These are phyloP conservation scores for Leersia perrieri DNA, from an alignment of 176 grass and related monocot species.

Conservation along the genomic window DNA sequence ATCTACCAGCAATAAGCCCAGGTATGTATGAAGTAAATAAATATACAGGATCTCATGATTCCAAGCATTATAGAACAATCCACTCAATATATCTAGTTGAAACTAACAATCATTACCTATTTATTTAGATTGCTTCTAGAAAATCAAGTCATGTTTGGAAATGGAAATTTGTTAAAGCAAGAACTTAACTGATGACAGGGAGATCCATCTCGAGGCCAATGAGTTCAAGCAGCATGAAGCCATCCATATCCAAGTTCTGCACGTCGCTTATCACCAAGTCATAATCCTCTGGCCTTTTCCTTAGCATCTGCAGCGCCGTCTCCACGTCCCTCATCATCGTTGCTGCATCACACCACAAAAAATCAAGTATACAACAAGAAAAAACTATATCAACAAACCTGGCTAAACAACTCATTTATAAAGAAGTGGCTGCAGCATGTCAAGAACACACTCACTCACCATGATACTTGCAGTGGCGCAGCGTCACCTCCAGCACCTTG, in stretches of 20 bases:
- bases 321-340: constrained; percentile 21
- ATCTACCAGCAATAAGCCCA: neutral
- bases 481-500: neutral
- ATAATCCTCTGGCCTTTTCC: constrained; percentile 43
- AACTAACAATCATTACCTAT: neutral
- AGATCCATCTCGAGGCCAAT: constrained; percentile 66
- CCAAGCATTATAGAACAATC: neutral
- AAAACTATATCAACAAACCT: neutral
- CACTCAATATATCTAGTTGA: neutral
- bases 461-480: constrained; percentile 31
- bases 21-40: neutral
- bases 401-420: neutral
- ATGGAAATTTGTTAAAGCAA: neutral
- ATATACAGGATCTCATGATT: neutral
- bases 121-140: neutral
- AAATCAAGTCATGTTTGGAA: neutral
- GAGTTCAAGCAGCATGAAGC: constrained; percentile 64
- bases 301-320: constrained; percentile 47
- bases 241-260: constrained; percentile 62
- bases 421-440: too few species aligned
- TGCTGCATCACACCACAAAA: constrained; percentile 35
- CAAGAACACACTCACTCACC: constrained; percentile 31
- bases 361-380: neutral
- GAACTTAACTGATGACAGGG: constrained; percentile 64
- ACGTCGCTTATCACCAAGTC: constrained; percentile 62